Evolutionary conservation across 2,329 filamentous ascomycete species (phyloP).

Genomic region (Colletotrichum chlorophyti): DNA sequence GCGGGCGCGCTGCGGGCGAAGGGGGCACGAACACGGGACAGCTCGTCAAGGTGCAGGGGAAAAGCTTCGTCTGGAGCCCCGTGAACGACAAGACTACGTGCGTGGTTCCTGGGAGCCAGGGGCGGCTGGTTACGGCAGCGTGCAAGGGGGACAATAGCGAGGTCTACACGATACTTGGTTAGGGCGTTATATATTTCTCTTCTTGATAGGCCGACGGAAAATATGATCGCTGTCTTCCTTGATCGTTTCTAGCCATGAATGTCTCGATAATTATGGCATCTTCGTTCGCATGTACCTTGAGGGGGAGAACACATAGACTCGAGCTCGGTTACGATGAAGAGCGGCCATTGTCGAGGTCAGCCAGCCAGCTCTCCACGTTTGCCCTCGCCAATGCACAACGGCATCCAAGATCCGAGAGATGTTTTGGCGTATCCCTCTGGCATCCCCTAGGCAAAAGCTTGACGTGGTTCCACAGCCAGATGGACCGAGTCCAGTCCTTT

Average conservation of each 20-base stretch:
- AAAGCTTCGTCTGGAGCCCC: slow-evolving; percentile 51
- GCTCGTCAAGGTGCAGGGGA: slow-evolving; percentile 53
- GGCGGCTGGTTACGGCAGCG: slow-evolving; percentile 38
- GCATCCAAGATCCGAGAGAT: neutral
- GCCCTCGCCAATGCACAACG: neutral
- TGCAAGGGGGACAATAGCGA: slow-evolving; percentile 36
- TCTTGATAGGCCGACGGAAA: too few relatives aligned
- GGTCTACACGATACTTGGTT: slow-evolving; percentile 35
- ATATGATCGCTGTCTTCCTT: too few relatives aligned
- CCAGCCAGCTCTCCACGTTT: neutral
- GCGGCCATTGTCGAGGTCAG: too few relatives aligned
- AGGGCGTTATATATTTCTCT: too few relatives aligned
- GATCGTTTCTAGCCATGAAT: too few relatives aligned
- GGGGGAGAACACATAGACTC: too few relatives aligned
- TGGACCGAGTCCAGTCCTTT: neutral
- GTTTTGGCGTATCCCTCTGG: too few relatives aligned
- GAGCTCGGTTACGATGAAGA: too few relatives aligned
- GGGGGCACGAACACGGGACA: slow-evolving; percentile 56
- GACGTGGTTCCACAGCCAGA: neutral
- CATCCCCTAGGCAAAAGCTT: slow-evolving; percentile 22
- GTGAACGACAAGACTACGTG: slow-evolving; percentile 52
- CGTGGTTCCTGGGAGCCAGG: slow-evolving; percentile 44
- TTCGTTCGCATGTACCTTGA: too few relatives aligned
- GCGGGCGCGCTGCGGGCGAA: slow-evolving; percentile 56
- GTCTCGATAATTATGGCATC: too few relatives aligned